Base-by-base conservation (phyloP, 2,329 filamentous ascomycete species). In the Calonectria hongkongensis region DNA sequence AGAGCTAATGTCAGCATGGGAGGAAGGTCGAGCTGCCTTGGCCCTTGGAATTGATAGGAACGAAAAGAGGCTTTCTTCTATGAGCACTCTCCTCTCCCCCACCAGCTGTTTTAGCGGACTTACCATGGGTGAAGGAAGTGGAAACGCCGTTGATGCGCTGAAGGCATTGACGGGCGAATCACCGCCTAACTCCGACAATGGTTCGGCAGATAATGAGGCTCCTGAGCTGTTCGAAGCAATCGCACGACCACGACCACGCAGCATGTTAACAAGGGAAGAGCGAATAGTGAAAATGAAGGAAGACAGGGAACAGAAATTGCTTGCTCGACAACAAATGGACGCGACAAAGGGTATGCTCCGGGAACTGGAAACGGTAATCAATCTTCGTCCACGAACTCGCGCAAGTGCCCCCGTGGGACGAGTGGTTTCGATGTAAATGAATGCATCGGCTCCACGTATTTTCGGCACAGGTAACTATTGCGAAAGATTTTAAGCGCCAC, bases 201-300 rank as follows among this genome's bases (percentile, higher is more conserved):
- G 85, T 16, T 88, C 88, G 1, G 92, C 92, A 62, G 90, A 91
- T 70, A 88, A 87, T 1, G 93, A 94, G 65, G 90, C 91, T 68
- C 92, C 94, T 66, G 94, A 98, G 80, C 91, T 99, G 0, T 98
- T 98, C 74, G 97, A 99, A 84, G 97, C 96, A 0, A 91, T 98
- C 45, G 95, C 96, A 2, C 87, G 94, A 71, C 87, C 91, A 8
- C 89, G 93, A 48, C 92, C 94, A 72, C 89, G 93, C 75, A 94
- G 91, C 78, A 88, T 90, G 66, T 87, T 98, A 76, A 95, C 94
- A 1, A 88, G 96, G 79, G 96, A 98, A 80, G 95, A 99, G 85
- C 92, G 97, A 51, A 94, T 98, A 78, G 88, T 89, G 51, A 96
- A 94, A 84, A 95, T 98, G 87, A 93, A 94, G 79, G 96, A 98